These are phyloP conservation scores for Arabis hirsuta DNA, from an alignment of 345 rosid species.

Conservation along the genomic window DNA sequence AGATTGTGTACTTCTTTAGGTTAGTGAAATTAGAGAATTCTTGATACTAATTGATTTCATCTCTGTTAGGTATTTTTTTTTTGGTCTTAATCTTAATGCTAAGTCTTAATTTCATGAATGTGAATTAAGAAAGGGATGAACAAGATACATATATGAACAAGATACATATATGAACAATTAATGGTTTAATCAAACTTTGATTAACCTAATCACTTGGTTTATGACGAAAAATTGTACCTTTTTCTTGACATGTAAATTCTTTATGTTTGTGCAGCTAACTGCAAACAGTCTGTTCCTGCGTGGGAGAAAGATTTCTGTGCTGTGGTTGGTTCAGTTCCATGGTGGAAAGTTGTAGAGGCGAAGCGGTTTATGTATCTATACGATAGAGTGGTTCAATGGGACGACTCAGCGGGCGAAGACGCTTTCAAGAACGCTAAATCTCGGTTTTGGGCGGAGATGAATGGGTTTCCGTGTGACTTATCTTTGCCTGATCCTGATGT, in stretches of 20 bases:
- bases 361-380: slow-evolving; percentile 42
- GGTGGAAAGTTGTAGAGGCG: slow-evolving; percentile 52
- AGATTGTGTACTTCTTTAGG: not conserved
- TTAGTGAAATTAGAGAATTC: slow-evolving; percentile 5
- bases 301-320: slow-evolving; percentile 64
- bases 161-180: not conserved
- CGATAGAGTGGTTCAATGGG: slow-evolving; percentile 49
- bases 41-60: slow-evolving; percentile 2
- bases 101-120: not conserved
- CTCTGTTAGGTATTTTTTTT: slow-evolving; percentile 11
- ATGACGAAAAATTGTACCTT: not conserved
- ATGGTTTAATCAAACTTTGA: slow-evolving; percentile 5
- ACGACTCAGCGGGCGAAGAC: slow-evolving; percentile 56
- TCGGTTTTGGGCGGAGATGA: slow-evolving; percentile 51
- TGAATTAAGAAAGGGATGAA: not conserved
- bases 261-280: slow-evolving; percentile 33
- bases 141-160: not conserved
- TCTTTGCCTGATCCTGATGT: slow-evolving; percentile 49
- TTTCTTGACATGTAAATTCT: slow-evolving; percentile 8
- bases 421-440: slow-evolving; percentile 56
- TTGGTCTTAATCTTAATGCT: not conserved
- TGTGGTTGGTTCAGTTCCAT: slow-evolving; percentile 48
- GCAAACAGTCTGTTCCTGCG: slow-evolving; percentile 46
- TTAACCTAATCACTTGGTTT: not conserved
- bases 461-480: slow-evolving; percentile 45